Evolutionary conservation across 805 yeast species (phyloP).

Genomic region (Sugiyamaella americana): DNA sequence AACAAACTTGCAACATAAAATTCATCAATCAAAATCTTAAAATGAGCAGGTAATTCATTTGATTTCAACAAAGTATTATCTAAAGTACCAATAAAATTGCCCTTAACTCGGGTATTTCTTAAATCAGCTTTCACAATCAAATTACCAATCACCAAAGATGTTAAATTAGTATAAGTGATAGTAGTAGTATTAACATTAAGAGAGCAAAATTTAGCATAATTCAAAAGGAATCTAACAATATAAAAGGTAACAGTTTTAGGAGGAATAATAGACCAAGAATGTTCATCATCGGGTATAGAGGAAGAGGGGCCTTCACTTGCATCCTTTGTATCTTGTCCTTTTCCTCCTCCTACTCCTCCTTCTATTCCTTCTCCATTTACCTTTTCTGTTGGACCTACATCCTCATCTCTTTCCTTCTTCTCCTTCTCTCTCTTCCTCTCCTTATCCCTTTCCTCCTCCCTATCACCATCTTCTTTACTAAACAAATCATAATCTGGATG

Average conservation of each 20-base stretch:
- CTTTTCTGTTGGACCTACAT: not conserved
- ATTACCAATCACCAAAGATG: constrained; percentile 27
- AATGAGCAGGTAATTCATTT: constrained; percentile 28
- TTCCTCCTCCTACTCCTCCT: not conserved
- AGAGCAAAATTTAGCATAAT: constrained; percentile 25
- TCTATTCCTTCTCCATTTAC: not conserved
- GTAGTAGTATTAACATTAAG: constrained; percentile 24
- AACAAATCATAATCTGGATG: constrained; percentile 12
- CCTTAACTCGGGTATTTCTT: constrained; percentile 22
- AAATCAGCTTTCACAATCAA: constrained; percentile 27
- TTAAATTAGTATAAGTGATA: constrained; percentile 24
- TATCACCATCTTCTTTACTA: constrained; percentile 8
- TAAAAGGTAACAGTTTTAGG: constrained; percentile 20
- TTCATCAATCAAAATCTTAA: constrained; percentile 25
- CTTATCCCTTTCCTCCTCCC: constrained; percentile 1
- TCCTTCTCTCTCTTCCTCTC: constrained; percentile 1
- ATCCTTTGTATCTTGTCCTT: not conserved
- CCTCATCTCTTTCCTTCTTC: constrained; percentile 3
- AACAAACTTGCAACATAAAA: constrained; percentile 26
- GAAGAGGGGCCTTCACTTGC: no score
- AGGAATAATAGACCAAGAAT: constrained; percentile 22
- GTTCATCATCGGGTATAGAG: constrained; percentile 10
- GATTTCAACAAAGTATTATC: constrained; percentile 26
- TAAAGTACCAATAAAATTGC: constrained; percentile 32
- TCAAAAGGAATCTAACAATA: constrained; percentile 17